A percentile compares a stretch with the other conserved stretches of the same genome.
Conservation (phyloP, 257 asterid genomes). For the Solanum chiquidenum region DNA sequence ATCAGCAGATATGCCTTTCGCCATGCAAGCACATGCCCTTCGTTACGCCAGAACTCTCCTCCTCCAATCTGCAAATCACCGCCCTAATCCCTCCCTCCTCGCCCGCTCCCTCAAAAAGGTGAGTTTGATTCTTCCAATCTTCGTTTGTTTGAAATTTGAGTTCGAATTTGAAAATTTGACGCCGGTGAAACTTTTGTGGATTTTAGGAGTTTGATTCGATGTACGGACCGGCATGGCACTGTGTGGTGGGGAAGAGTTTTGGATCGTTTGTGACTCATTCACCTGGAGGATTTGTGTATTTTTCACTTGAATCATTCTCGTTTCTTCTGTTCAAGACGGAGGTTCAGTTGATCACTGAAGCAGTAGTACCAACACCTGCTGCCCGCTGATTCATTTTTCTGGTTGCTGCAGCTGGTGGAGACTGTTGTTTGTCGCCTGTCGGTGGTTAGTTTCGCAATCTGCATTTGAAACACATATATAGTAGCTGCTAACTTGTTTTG, state of each 20-base stretch:
- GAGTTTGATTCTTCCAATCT: background rate
- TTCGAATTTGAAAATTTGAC: background rate
- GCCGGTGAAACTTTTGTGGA: background rate
- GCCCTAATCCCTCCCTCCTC: constrained; percentile 52
- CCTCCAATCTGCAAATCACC: constrained; percentile 34
- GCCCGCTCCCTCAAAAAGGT: constrained; percentile 81
- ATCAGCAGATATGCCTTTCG: constrained; percentile 62
- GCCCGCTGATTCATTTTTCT: background rate
- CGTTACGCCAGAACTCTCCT: constrained; percentile 44
- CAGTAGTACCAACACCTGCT: background rate
- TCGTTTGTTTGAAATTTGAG: background rate
- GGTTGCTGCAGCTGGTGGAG: background rate
- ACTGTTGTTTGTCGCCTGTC: background rate
- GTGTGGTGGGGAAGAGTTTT: constrained; percentile 83
- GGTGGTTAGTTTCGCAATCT: background rate
- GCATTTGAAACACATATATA: background rate
- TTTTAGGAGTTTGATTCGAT: constrained; percentile 65
- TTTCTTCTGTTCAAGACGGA: constrained; percentile 83
- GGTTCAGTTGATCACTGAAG: constrained; percentile 39
- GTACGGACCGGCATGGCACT: constrained; percentile 94
- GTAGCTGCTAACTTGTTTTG: background rate
- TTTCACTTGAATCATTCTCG: constrained; percentile 58
- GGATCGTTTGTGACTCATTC: constrained; percentile 87
- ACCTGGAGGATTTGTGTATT: constrained; percentile 67
- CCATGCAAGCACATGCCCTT: constrained; percentile 78